These are phyloP conservation scores for Ceratocystis destructans DNA, from an alignment of 2,329 filamentous ascomycete species.

Conservation along the genomic window DNA sequence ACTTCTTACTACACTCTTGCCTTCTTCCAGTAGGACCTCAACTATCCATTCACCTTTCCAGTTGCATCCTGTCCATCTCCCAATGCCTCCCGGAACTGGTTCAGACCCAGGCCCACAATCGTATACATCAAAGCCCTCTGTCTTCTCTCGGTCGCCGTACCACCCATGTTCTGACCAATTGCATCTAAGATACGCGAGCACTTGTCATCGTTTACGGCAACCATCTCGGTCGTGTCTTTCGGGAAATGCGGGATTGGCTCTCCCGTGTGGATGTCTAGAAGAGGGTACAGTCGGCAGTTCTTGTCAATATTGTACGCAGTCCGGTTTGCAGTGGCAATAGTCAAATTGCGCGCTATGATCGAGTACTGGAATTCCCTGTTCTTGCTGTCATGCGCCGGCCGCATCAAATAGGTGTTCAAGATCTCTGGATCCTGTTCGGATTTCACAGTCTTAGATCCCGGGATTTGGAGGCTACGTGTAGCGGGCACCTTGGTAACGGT, in stretches of 20 bases:
- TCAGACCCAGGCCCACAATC: constrained; percentile 3
- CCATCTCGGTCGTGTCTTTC: background rate
- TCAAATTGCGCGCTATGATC: background rate
- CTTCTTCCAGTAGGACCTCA: background rate
- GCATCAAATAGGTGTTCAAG: background rate
- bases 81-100: background rate
- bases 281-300: constrained; percentile 9
- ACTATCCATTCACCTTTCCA: background rate
- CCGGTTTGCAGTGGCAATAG: constrained; percentile 15
- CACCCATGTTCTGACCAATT: background rate
- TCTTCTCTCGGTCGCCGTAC: constrained; percentile 2
- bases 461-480: background rate
- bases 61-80: background rate
- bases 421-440: background rate
- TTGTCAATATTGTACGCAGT: constrained; percentile 9
- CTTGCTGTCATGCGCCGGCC: background rate
- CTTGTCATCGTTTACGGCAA: background rate
- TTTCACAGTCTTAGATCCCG: background rate
- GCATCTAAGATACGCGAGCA: background rate
- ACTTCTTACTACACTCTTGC: background rate
- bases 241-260: background rate
- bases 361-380: constrained; percentile 4
- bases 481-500: background rate
- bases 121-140: constrained; percentile 5
- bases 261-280: constrained; percentile 9